These are phyloP conservation scores for Citeromyces hawaiiensis DNA, from an alignment of 1,139 yeast genomes.

Conservation along the genomic window DNA sequence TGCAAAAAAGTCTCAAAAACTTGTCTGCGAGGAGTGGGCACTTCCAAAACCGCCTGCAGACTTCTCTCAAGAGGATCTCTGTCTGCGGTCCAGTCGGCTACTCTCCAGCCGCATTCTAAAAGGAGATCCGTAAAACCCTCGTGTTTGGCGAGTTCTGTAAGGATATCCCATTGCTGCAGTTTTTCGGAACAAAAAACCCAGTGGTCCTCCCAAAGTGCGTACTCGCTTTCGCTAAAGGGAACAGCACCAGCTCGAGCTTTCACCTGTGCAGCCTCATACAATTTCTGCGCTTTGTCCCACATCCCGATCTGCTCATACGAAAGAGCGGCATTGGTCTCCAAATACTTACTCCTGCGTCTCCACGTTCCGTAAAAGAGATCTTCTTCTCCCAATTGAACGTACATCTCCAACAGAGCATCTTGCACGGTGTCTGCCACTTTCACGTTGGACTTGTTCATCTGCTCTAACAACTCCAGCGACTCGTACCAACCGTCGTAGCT, in stretches of 20 bases:
- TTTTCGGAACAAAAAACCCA: conserved; percentile 98
- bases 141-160: conserved; percentile 93
- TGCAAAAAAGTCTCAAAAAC: conserved; percentile 89
- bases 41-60: conserved; percentile 94
- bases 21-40: conserved; percentile 94
- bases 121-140: conserved; percentile 93
- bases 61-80: conserved; percentile 91
- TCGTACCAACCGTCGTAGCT: conserved; percentile 90
- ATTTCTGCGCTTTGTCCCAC: conserved; percentile 89
- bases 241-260: conserved; percentile 92
- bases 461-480: conserved; percentile 71
- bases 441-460: conserved; percentile 52
- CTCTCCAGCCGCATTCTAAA: conserved; percentile 98
- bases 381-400: conserved; percentile 80
- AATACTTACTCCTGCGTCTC: conserved; percentile 90
- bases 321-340: conserved; percentile 84
- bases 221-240: conserved; percentile 93
- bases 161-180: conserved; percentile 94
- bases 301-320: conserved; percentile 92
- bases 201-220: conserved; percentile 96
- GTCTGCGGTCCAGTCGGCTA: conserved; percentile 96
- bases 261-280: conserved; percentile 95
- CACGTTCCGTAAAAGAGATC: conserved; percentile 97
- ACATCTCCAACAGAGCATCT: conserved; percentile 84
- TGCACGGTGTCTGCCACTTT: conserved; percentile 77